Percentiles rank a stretch among this genome's conserved stretches.
Evolutionary conservation across 2,329 filamentous ascomycete species (phyloP).

Genomic region (Laburnicola sp.): DNA sequence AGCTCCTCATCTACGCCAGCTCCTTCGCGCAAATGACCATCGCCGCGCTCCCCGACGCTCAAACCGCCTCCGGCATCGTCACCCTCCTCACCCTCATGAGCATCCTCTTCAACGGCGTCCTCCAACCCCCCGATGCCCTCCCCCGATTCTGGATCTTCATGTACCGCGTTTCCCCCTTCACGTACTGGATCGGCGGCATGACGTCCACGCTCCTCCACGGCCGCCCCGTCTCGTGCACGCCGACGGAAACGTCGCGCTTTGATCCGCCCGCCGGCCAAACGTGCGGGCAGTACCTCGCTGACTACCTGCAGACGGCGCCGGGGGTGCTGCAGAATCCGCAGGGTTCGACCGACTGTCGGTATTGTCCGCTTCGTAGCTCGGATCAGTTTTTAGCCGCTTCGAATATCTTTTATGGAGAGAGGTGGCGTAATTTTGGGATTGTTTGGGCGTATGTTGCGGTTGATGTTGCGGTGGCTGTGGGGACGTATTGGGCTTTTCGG

Average conservation of each 20-base stretch:
- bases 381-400: constrained; percentile 52
- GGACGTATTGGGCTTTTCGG: constrained; percentile 57
- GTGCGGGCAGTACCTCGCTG: constrained; percentile 49
- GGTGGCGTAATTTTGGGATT: constrained; percentile 71
- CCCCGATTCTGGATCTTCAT: constrained; percentile 80
- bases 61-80: constrained; percentile 67
- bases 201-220: constrained; percentile 45
- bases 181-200: constrained; percentile 58
- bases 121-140: constrained; percentile 60
- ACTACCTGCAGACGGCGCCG: constrained; percentile 42
- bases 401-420: constrained; percentile 49
- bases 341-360: constrained; percentile 52
- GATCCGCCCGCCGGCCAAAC: constrained; percentile 44
- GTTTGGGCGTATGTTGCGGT: constrained; percentile 68
- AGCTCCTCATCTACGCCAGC: constrained; percentile 71
- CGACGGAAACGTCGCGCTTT: constrained; percentile 46
- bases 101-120: constrained; percentile 55
- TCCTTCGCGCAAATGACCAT: constrained; percentile 76
- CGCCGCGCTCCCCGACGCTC: constrained; percentile 67
- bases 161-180: constrained; percentile 70
- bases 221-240: constrained; percentile 53
- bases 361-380: constrained; percentile 51
- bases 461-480: constrained; percentile 61
- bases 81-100: constrained; percentile 60
- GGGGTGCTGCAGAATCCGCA: constrained; percentile 49